Evolutionary conservation across 2,329 filamentous ascomycete species (phyloP).

Genomic region (Diaporthe sp.): DNA sequence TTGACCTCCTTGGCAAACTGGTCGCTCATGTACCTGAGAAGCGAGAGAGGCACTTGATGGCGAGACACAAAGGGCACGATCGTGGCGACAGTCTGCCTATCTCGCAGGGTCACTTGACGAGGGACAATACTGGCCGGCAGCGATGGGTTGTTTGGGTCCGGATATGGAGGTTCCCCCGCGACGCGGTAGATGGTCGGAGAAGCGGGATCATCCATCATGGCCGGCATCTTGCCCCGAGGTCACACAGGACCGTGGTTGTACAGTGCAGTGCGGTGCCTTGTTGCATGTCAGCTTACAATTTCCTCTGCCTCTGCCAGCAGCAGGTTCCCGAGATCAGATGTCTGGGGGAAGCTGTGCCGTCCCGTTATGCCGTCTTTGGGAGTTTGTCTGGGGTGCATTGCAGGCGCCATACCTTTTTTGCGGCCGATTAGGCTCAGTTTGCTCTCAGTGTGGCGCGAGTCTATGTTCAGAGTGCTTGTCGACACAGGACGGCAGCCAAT

Average conservation of each 20-base stretch:
- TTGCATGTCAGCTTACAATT: slow-evolving; percentile 22
- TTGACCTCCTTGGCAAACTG: slow-evolving; percentile 93
- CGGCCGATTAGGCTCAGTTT: slow-evolving; percentile 1
- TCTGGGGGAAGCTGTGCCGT: slow-evolving; percentile 2
- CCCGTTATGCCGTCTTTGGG: background rate
- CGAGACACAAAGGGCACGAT: slow-evolving; percentile 86
- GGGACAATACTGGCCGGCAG: slow-evolving; percentile 79
- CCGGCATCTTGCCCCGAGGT: slow-evolving; percentile 71
- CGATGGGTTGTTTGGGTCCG: slow-evolving; percentile 71
- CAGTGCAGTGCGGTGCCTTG: background rate
- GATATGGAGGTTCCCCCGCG: slow-evolving; percentile 76
- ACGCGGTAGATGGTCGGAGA: slow-evolving; percentile 79
- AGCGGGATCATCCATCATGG: slow-evolving; percentile 83
- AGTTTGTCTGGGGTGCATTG: slow-evolving; percentile 17
- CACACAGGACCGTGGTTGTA: background rate
- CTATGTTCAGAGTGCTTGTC: slow-evolving; percentile 17
- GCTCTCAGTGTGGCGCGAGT: slow-evolving; percentile 16
- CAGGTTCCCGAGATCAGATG: background rate
- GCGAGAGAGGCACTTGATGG: slow-evolving; percentile 79
- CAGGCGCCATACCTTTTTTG: slow-evolving; percentile 23
- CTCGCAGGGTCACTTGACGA: slow-evolving; percentile 84
- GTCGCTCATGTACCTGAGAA: slow-evolving; percentile 84
- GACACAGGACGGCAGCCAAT: slow-evolving; percentile 27
- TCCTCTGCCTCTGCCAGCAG: background rate
- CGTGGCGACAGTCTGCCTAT: slow-evolving; percentile 86